Conservation (phyloP, 768 basidiomycete species). For the Leccinum boreale region DNA sequence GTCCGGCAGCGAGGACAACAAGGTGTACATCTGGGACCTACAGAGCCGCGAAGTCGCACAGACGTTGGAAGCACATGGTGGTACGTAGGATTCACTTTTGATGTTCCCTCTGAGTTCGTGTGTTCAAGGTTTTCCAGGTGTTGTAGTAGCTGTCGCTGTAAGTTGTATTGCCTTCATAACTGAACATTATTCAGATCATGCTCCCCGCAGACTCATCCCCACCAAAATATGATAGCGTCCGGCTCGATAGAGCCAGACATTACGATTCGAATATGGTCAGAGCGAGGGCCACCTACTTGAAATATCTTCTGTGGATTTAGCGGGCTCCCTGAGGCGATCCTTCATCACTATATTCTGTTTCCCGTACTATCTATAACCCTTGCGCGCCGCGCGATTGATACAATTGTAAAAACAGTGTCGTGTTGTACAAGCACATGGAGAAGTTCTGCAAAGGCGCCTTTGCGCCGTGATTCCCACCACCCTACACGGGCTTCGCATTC, state of each 20-base stretch:
- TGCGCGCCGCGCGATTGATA: not conserved
- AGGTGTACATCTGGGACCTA: conserved; percentile 88
- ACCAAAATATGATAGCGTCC: conserved; percentile 83
- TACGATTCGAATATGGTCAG: conserved; percentile 79
- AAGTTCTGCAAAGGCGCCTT: not conserved
- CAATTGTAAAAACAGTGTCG: conserved; percentile 6
- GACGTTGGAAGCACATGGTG: conserved; percentile 70
- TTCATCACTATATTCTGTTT: conserved; percentile 10
- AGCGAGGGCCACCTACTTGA: conserved; percentile 33
- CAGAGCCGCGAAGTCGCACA: conserved; percentile 86
- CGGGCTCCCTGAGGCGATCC: not conserved
- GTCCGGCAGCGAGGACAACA: conserved; percentile 87
- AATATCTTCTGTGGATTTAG: not conserved
- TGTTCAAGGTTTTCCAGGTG: conserved; percentile 29
- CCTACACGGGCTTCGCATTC: conserved; percentile 53
- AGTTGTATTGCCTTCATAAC: conserved; percentile 32
- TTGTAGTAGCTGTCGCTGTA: conserved; percentile 79
- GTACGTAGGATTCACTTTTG: conserved; percentile 32
- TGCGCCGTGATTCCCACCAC: not conserved
- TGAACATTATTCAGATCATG: not conserved
- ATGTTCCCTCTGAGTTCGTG: not conserved
- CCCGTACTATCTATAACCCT: conserved; percentile 1
- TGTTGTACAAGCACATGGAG: conserved; percentile 11
- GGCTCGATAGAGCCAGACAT: conserved; percentile 85
- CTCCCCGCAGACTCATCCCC: conserved; percentile 69